phyloP scores from a whole-genome alignment of 1,284 basidiomycete species.

The Gymnopus androsaceus region DNA sequence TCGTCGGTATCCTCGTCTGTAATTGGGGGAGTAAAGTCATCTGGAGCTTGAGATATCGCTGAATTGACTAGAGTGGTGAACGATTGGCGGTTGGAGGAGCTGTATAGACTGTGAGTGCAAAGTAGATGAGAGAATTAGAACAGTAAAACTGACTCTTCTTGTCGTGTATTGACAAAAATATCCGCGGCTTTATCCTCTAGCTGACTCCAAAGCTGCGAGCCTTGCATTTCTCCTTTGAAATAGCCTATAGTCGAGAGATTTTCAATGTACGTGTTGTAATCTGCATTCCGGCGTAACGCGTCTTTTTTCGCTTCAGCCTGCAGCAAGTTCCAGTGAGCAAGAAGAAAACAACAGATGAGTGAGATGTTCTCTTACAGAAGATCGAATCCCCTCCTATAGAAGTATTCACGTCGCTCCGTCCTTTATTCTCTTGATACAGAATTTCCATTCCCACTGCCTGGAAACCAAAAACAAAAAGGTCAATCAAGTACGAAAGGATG shows the following conservation, averaged over 20 bases:
- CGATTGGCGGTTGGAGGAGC: conserved; percentile 62
- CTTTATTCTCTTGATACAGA: conserved; percentile 82
- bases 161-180: conserved; percentile 64
- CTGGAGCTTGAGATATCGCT: conserved; percentile 50
- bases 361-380: conserved; percentile 44
- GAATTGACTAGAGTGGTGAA: conserved; percentile 73
- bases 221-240: conserved; percentile 76
- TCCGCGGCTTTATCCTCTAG: conserved; percentile 72
- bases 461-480: background rate
- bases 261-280: conserved; percentile 69
- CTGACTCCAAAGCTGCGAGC: conserved; percentile 73
- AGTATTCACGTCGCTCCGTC: conserved; percentile 40
- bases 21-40: conserved; percentile 14
- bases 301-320: conserved; percentile 67
- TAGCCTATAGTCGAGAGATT: conserved; percentile 67
- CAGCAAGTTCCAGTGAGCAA: background rate
- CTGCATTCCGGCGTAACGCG: conserved; percentile 60
- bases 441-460: conserved; percentile 95
- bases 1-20: conserved; percentile 65
- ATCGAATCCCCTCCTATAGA: conserved; percentile 40
- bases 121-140: background rate
- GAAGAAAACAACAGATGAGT: conserved; percentile 7
- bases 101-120: conserved; percentile 29
- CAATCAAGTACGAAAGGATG: background rate
- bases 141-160: conserved; percentile 64